These are phyloP conservation scores for Colletotrichum plurivorum DNA, from an alignment of 2,329 filamentous ascomycete genomes.

Conservation along the genomic window DNA sequence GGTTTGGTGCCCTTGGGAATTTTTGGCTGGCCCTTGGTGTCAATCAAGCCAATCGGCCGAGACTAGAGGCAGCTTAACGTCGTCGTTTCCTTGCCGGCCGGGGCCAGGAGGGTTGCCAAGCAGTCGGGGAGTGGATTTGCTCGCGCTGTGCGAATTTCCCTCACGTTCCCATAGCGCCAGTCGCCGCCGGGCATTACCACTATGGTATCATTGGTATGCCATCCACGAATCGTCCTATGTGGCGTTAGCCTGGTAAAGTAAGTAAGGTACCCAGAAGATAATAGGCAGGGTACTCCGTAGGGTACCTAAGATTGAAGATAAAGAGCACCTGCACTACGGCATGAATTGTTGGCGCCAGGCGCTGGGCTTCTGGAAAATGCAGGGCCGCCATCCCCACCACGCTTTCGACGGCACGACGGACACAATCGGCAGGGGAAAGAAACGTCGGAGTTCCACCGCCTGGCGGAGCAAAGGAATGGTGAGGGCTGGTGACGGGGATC, in stretches of 20 bases:
- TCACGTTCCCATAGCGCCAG: not conserved
- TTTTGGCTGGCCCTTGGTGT: slow-evolving; percentile 2
- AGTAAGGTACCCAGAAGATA: too few species aligned
- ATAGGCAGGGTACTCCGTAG: too few species aligned
- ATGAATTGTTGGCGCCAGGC: not conserved
- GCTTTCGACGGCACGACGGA: slow-evolving; percentile 15
- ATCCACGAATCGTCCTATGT: not conserved
- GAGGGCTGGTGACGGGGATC: slow-evolving; percentile 17
- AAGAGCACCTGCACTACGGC: too few species aligned
- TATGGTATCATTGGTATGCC: not conserved
- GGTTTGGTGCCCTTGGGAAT: slow-evolving; percentile 16
- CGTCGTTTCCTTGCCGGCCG: slow-evolving; percentile 19
- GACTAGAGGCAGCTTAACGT: not conserved
- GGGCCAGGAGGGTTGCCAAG: not conserved
- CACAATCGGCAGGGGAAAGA: slow-evolving; percentile 29
- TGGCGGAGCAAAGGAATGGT: slow-evolving; percentile 23
- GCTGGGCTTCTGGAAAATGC: slow-evolving; percentile 39
- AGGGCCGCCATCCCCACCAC: slow-evolving; percentile 29
- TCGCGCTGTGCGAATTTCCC: slow-evolving; percentile 26
- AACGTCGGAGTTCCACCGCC: slow-evolving; percentile 37
- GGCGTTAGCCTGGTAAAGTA: not conserved
- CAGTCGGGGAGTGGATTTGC: not conserved
- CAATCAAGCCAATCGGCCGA: slow-evolving; percentile 25
- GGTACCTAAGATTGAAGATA: too few species aligned
- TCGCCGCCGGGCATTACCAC: not conserved